Percentiles rank a stretch among this genome's conserved stretches.
These are phyloP conservation scores for Coniosporium apollinis DNA, from an alignment of 495 filamentous ascomycete species.

Conservation along the genomic window DNA sequence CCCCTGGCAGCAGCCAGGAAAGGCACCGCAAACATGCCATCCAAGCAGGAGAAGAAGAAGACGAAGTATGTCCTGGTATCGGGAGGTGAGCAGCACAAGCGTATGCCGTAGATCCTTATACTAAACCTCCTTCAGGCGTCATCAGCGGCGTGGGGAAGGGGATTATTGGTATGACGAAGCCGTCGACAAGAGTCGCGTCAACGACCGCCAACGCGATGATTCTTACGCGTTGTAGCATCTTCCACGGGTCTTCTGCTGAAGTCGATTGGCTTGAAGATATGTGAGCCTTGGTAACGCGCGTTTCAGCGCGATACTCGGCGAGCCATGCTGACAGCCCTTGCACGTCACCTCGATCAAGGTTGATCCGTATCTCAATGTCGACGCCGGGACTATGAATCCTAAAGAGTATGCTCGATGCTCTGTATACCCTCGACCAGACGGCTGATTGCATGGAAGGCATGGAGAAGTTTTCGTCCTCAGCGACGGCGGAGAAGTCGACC, in stretches of 20 bases:
- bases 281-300: slow-evolving; percentile 10
- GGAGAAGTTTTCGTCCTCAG: slow-evolving; percentile 60
- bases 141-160: slow-evolving; percentile 75
- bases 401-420: slow-evolving; percentile 39
- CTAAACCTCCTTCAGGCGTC: slow-evolving; percentile 42
- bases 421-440: slow-evolving; percentile 2
- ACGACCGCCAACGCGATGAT: slow-evolving; percentile 5
- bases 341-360: slow-evolving; percentile 55
- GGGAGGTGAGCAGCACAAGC: slow-evolving; percentile 37
- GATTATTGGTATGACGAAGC: slow-evolving; percentile 44
- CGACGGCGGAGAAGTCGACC: slow-evolving; percentile 70
- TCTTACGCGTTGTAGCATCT: slow-evolving; percentile 32
- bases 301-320: slow-evolving; percentile 8
- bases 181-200: slow-evolving; percentile 3
- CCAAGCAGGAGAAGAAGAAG: no score
- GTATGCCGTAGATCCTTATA: no score
- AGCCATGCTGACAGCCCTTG: slow-evolving; percentile 20
- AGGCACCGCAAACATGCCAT: slow-evolving; percentile 7
- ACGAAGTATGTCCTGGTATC: slow-evolving; percentile 81
- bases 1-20: slow-evolving; percentile 15
- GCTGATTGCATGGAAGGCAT: slow-evolving; percentile 29
- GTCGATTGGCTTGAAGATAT: slow-evolving; percentile 58
- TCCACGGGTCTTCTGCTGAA: slow-evolving; percentile 70
- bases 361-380: slow-evolving; percentile 72
- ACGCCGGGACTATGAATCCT: slow-evolving; percentile 71